Percentiles rank a stretch among this genome's conserved stretches.
Conservation (phyloP, 306 rosid species). For the Sesbania bispinosa region DNA sequence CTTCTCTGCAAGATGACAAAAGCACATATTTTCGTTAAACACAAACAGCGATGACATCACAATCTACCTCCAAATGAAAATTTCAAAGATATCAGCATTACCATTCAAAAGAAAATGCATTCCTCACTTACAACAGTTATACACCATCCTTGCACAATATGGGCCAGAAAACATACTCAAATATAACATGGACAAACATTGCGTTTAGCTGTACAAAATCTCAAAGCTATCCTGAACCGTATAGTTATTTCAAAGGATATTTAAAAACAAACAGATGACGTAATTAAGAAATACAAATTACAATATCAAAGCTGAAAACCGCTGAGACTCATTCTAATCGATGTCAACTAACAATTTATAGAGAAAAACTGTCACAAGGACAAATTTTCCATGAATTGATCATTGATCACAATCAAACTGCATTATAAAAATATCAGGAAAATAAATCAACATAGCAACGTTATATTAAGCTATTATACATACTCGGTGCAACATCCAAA, state of each 20-base stretch:
- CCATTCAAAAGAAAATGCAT: not conserved
- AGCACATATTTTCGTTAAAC: conserved; percentile 2
- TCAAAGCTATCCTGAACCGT: not conserved
- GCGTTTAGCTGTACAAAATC: not conserved
- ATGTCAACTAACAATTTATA: too few species aligned
- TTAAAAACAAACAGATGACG: too few species aligned
- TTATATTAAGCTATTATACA: not conserved
- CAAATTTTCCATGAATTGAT: not conserved
- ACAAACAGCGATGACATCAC: not conserved
- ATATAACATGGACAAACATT: not conserved
- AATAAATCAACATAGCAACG: not conserved
- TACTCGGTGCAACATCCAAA: not conserved
- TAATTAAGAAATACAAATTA: too few species aligned
- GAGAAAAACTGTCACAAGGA: too few species aligned
- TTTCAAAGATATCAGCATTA: not conserved
- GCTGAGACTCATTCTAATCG: too few species aligned
- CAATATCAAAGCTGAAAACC: too few species aligned
- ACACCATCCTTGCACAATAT: not conserved
- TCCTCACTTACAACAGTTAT: not conserved
- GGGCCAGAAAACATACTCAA: not conserved
- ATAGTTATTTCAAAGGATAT: not conserved
- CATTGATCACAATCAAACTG: not conserved
- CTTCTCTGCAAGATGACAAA: conserved; percentile 51
- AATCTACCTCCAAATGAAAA: not conserved
- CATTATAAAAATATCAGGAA: not conserved